Evolutionary conservation across 164 flowering plant species (phyloP).

Genomic region (Akebia trifoliata): DNA sequence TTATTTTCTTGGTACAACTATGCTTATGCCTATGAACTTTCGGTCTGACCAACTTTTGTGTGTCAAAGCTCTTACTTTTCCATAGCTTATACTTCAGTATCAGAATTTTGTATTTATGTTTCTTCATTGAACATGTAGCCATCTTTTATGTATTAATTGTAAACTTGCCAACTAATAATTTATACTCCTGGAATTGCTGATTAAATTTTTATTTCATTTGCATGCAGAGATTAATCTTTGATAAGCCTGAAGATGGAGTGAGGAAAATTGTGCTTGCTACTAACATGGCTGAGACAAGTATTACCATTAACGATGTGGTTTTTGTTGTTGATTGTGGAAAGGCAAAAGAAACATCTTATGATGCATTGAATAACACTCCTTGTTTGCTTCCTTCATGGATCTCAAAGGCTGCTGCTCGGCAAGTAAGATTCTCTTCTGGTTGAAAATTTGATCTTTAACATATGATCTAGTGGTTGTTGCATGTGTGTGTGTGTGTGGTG

Average conservation of each 20-base stretch:
- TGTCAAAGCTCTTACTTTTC: too few species aligned
- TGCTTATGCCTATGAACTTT: background rate
- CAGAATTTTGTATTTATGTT: background rate
- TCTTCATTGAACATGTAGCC: background rate
- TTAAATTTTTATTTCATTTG: background rate
- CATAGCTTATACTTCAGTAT: background rate
- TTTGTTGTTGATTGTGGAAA: constrained; percentile 97
- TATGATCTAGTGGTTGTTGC: constrained; percentile 1
- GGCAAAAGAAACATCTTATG: constrained; percentile 98
- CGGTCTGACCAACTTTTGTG: background rate
- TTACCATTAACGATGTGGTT: constrained; percentile 89
- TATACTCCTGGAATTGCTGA: background rate
- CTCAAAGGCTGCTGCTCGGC: constrained; percentile 90
- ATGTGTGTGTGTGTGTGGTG: too few species aligned
- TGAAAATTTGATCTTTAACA: background rate
- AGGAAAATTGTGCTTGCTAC: constrained; percentile 93
- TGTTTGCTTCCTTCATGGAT: constrained; percentile 98
- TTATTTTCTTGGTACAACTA: too few species aligned
- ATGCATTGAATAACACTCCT: constrained; percentile 96
- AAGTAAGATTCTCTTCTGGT: constrained; percentile 43
- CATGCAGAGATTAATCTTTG: constrained; percentile 82
- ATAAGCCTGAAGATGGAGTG: constrained; percentile 74
- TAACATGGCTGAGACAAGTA: constrained; percentile 98
- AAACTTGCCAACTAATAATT: background rate
- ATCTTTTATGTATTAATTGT: background rate